These are phyloP conservation scores for Senna tora DNA, from an alignment of 306 rosid genomes.

Conservation along the genomic window DNA sequence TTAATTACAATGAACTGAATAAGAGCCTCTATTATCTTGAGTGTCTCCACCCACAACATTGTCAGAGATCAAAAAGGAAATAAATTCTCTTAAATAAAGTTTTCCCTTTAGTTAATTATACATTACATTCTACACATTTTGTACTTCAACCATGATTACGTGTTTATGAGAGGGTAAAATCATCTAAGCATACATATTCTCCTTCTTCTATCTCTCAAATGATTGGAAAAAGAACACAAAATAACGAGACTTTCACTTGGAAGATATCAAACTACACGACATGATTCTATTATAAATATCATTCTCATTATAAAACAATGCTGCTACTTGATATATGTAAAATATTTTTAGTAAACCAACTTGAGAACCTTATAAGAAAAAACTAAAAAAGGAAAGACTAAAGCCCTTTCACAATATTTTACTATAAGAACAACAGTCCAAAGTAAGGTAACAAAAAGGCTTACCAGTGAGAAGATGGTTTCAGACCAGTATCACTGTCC, in stretches of 20 bases:
- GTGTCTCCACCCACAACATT: conserved; percentile 27
- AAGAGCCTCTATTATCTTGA: conserved; percentile 2
- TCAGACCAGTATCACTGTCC: conserved; percentile 57
- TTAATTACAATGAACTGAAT: conserved; percentile 2
- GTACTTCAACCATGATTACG: neutral
- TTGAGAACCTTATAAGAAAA: neutral
- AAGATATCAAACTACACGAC: neutral
- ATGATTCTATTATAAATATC: conserved; percentile 15
- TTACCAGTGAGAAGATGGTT: conserved; percentile 60
- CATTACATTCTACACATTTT: neutral
- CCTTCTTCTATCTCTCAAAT: neutral
- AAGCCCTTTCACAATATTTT: conserved; percentile 23
- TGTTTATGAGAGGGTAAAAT: conserved; percentile 29
- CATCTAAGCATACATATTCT: neutral
- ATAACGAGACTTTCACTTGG: neutral
- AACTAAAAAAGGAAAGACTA: conserved; percentile 7
- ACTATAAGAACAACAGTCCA: conserved; percentile 30
- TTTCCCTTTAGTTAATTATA: conserved; percentile 27
- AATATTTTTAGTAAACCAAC: conserved; percentile 16
- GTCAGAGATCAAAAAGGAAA: neutral
- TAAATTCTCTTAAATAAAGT: neutral
- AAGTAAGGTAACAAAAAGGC: conserved; percentile 29
- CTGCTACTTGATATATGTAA: conserved; percentile 22
- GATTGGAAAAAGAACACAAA: neutral
- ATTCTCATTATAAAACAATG: conserved; percentile 21